Conservation (phyloP, 345 rosid genomes). For the Brassica napus region Da-Ae NC_063446.1:17989001-17989500, state of each 20-base stretch:
- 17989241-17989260: not conserved
- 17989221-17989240: not conserved
- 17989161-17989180: not conserved
- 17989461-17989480: too few relatives aligned
- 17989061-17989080: slow-evolving; percentile 42
- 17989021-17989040: slow-evolving; percentile 41
- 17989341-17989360: too few relatives aligned
- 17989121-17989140: slow-evolving; percentile 42
- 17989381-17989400: not conserved
- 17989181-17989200: not conserved
- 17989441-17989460: not conserved
- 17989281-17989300: not conserved
- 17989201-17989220: not conserved
- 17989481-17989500: too few relatives aligned
- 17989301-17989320: too few relatives aligned
- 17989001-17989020: slow-evolving; percentile 25
- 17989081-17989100: slow-evolving; percentile 22
- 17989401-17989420: too few relatives aligned
- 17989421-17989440: not conserved
- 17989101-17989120: slow-evolving; percentile 29
- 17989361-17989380: not conserved
- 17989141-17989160: slow-evolving; percentile 24
- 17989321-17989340: too few relatives aligned
- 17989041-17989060: slow-evolving; percentile 44
- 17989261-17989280: not conserved